Evolutionary conservation across 805 yeast species (phyloP), one percentile per base, ranked within the genome.

Genomic region (Cyberlindnera meyerae): DNA sequence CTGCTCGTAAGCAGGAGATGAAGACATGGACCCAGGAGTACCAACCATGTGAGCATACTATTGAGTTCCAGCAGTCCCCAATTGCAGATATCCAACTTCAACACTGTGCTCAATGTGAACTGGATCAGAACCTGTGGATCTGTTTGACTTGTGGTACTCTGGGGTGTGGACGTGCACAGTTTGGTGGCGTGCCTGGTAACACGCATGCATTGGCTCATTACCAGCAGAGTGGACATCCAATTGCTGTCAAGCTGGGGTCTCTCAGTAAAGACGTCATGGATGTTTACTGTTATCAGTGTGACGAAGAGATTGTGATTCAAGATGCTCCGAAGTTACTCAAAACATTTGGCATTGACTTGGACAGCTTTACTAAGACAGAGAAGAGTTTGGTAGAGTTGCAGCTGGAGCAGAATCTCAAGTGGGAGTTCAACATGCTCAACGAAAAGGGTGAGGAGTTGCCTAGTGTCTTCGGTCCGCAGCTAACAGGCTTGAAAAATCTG

Each of bases 111-210:
- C 57, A 57, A 9, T 84, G 95, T 62, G 83, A 72, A 2, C 65
- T 93, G 45, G 59, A 62, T 21, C 83, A 80, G 46, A 93, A 93
- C 55, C 61, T 93, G 31, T 93, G 99, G 99, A 67, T 93, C 13
- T 93, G 99, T 64, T 62, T 93, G 31, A 73, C 74, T 33, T 93
- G 98, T 70, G 98, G 98, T 2, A 63, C 73, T n/a, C 51, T 88
- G 9, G 96, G 96, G 5, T 93, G 99, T 63, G 99, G 99, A 6
- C 68, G 99, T 46, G 79, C 79, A 22, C 98, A 93, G 60, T 86
- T 84, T 54, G 98, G 97, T 24, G 90, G 94, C 17, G 76, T 83
- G 11, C 82, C 88, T n/a, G 99, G 99, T 6, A 77, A 90, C 54
- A 79, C 95, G 0, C 98, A 93, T 58, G 97, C 95, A 0, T 63